Evolutionary conservation across 805 yeast species (phyloP).

Genomic region (Naumovozyma castellii): DNA sequence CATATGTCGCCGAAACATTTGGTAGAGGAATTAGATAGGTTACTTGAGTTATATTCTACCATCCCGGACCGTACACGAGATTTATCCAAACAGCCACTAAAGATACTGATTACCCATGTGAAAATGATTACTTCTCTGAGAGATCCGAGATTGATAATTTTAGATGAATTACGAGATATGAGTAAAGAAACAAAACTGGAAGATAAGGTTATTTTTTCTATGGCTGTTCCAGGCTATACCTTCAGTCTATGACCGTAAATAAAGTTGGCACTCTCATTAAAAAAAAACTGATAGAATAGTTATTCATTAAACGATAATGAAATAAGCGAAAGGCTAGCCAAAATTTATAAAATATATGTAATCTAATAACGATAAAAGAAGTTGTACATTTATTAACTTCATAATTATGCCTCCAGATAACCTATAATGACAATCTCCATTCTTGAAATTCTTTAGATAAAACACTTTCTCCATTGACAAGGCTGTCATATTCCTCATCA

Average conservation of each 20-base stretch:
- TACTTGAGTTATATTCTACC: constrained; percentile 23
- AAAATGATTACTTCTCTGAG: constrained; percentile 32
- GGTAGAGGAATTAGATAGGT: constrained; percentile 42
- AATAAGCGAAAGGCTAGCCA: neutral
- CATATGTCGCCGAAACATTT: constrained; percentile 66
- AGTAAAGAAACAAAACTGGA: constrained; percentile 29
- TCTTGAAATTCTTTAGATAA: constrained; percentile 41
- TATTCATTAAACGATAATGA: neutral
- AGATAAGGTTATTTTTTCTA: constrained; percentile 25
- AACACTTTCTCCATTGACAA: constrained; percentile 33
- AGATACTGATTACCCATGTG: constrained; percentile 41
- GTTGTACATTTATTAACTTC: neutral
- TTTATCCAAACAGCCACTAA: constrained; percentile 3
- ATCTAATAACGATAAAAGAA: neutral
- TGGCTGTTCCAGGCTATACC: constrained; percentile 22
- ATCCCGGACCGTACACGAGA: too few relatives aligned
- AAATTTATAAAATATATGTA: neutral
- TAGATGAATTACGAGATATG: constrained; percentile 39
- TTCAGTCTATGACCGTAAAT: constrained; percentile 6
- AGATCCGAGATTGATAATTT: constrained; percentile 53
- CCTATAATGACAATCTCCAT: constrained; percentile 39
- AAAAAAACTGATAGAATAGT: too few relatives aligned
- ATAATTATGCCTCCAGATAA: too few relatives aligned
- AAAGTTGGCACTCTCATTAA: too few relatives aligned
- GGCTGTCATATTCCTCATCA: constrained; percentile 30